Conservation (phyloP, 2,329 filamentous ascomycete genomes). For the Penicillium vulpinum region DNA sequence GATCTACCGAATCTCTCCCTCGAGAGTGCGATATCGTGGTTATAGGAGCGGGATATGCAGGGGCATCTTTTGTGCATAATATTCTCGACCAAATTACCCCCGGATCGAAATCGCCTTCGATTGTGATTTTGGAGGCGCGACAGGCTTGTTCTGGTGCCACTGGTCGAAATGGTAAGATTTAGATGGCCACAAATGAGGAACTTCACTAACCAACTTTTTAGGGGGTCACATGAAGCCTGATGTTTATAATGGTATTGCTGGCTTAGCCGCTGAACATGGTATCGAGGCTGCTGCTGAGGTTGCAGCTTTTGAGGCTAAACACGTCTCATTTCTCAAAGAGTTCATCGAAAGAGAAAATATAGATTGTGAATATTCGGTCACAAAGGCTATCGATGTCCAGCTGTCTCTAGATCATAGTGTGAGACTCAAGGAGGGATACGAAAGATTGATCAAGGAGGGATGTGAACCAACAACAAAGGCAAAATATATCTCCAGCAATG, state of each 20-base stretch:
- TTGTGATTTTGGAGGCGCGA: constrained; percentile 45
- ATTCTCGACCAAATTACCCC: constrained; percentile 30
- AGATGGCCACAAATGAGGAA: background rate
- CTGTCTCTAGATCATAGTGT: constrained; percentile 32
- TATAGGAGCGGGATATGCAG: constrained; percentile 49
- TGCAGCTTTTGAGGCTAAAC: constrained; percentile 42
- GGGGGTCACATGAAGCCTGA: constrained; percentile 48
- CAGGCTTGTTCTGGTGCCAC: constrained; percentile 46
- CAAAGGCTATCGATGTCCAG: constrained; percentile 42
- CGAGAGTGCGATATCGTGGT: constrained; percentile 45
- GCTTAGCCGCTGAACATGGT: constrained; percentile 34
- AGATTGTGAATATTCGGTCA: constrained; percentile 46
- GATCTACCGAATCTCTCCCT: constrained; percentile 42
- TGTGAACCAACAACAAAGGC: constrained; percentile 31
- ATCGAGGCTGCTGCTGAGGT: constrained; percentile 40
- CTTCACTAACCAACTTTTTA: background rate
- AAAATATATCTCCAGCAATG: constrained; percentile 19
- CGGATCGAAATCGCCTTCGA: constrained; percentile 24
- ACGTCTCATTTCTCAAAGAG: constrained; percentile 42
- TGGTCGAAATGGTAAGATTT: constrained; percentile 40
- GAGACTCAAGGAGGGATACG: constrained; percentile 32
- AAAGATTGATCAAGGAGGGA: constrained; percentile 28
- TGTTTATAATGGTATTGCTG: constrained; percentile 40
- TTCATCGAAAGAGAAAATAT: constrained; percentile 44
- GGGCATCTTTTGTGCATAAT: constrained; percentile 45